Evolutionary conservation across 2,329 filamentous ascomycete genomes (phyloP), one percentile per base, ranked within the genome.

Genomic region (Cladosporium colombiae): DNA sequence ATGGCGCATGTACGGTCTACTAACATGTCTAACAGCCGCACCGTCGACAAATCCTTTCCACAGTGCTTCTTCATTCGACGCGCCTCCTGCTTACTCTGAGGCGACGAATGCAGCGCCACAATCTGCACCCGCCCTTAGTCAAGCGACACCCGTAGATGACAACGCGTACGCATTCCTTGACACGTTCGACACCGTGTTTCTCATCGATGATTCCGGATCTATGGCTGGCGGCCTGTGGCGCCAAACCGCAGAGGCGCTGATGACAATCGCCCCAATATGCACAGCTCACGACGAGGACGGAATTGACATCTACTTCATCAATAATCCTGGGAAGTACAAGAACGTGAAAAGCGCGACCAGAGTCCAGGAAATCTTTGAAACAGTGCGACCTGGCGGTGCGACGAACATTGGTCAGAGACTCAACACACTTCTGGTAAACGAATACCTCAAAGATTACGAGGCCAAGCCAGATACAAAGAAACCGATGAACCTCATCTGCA

Each of bases 281-380:
- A 91, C 91, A 0, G 76, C 82, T 4, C 88, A 91, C 76, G 94
- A 98, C 75, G 79, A 82, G 0, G 91, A 97, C 77, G 94, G 94
- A 25, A 88, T 98, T 70, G 94, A 98, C 75, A 82, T 98, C 69
- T 93, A 91, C 83, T 98, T 98, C 78, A 82, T 98, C 44, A 97
- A 98, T 79, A 85, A 90, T 74, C 68, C 76, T 67, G 79, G 82
- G 0, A 86, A 86, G 5, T 93, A 91, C 79, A 82, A 82, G 70
- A 87, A 90, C 66, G 83, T 97, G 69, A 86, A 77, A 0, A 81
- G 82, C 1, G 79, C 87, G 0, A 76, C 73, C 0, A 82, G 83
- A 0, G 88, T 97, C 5, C 81, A 85, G 50, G 78, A 83, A 25
- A 88, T 97, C 69, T 98, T 98, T 80, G 73, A 80, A n/a, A 79